Conservation (phyloP, 257 asterid genomes). For the Jacaranda mimosifolia region DNA sequence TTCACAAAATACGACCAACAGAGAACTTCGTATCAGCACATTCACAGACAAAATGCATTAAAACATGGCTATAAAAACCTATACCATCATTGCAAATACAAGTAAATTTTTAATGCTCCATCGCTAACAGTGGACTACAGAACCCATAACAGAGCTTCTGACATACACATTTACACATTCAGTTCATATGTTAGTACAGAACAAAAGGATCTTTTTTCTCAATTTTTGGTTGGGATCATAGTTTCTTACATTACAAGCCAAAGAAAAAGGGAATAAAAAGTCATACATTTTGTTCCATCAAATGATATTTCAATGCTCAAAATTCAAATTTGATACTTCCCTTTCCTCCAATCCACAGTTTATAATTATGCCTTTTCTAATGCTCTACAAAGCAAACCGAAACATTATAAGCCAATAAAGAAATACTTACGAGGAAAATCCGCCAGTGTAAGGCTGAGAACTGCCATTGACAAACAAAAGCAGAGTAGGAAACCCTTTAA, state of each 20-base stretch:
- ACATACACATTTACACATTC: background rate
- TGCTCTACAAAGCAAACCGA: background rate
- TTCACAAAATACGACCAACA: constrained; percentile 30
- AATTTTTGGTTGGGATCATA: background rate
- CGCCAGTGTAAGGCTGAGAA: constrained; percentile 87
- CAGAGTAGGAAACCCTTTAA: constrained; percentile 89
- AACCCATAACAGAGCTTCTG: background rate
- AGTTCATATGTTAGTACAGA: background rate
- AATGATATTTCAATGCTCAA: background rate
- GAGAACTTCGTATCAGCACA: constrained; percentile 32
- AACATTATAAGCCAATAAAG: background rate
- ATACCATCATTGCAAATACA: constrained; percentile 20
- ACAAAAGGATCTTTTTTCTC: background rate
- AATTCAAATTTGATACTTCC: constrained; percentile 9
- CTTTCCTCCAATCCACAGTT: background rate
- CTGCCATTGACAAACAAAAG: constrained; percentile 81
- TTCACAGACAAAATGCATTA: constrained; percentile 33
- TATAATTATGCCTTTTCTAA: background rate
- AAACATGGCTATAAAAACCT: background rate
- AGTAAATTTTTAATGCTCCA: background rate
- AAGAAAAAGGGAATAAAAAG: background rate
- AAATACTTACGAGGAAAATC: constrained; percentile 81
- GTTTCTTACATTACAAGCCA: background rate
- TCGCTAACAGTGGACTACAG: background rate
- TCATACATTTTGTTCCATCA: background rate